Base-by-base conservation (phyloP, 768 basidiomycete species). In the Pisolithus sp. region DNA sequence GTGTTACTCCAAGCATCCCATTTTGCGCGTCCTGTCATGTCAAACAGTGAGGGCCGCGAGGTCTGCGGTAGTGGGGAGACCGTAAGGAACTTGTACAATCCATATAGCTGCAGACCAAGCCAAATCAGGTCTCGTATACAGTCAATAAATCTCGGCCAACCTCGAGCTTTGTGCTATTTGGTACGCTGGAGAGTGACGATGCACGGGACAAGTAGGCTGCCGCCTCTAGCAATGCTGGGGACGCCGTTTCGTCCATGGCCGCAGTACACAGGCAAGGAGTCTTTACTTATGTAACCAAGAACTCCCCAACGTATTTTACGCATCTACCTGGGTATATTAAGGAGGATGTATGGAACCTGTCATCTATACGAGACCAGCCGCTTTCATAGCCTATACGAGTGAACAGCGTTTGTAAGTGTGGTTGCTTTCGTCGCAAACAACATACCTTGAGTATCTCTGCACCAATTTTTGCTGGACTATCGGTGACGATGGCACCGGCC, bases 391-490 rank as follows among this genome's bases (percentile, higher is more conserved):
- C 89, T 91, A 55, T 42, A 45, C 24, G 58, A 54, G 36, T 34
- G 50, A 46, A 30, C 34, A 23, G 12, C 39, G 23, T 55, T 28
- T 55, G 57, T 49, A 53, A 52, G 45, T 48, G 34, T 45, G 9
- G 30, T 26, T 45, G 43, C 26, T n/a, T 18, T 15, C 15, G 23
- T 28, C 43, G 17, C 12, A 41, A 6, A 47, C 8, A 21, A 58
- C 77, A 52, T 53, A 89, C 94, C 81, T 93, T 85, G 57, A 93
- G 76, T 82, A 99, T 92, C 62, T 89, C 80, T 36, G 69, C 59
- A 47, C 96, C 96, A 68, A 99, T 94, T 74, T 94, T 86, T 1
- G 96, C 94, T 10, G 96, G 96, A 68, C 90, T 93, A 69, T 93
- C 83, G 7, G 92, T 93, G 56, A 99, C 94, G 59, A 94, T 78